Conservation (phyloP, 2,329 filamentous ascomycete genomes). For the Aureobasidium sp. region DNA sequence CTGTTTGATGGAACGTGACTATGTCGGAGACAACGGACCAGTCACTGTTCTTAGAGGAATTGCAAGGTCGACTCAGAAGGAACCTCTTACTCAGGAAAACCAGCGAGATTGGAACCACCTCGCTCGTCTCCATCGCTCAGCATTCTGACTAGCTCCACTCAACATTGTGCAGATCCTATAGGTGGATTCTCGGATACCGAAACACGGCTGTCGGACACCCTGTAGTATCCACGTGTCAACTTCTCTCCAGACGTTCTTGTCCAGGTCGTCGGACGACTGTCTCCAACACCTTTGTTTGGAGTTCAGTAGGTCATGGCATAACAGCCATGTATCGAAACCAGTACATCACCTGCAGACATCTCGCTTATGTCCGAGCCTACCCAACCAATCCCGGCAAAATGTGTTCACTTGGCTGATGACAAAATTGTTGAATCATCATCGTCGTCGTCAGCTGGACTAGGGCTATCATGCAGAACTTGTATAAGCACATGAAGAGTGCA, state of each 20-base stretch:
- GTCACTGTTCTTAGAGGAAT: background rate
- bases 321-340: background rate
- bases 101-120: background rate
- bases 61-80: background rate
- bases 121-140: background rate
- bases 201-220: background rate
- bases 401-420: background rate
- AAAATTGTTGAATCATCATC: background rate
- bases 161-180: background rate
- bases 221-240: background rate
- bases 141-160: background rate
- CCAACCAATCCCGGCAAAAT: background rate
- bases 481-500: background rate
- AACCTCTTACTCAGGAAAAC: too few species aligned
- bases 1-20: background rate
- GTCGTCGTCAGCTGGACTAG: background rate
- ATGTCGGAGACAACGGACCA: background rate
- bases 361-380: background rate
- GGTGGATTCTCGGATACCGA: background rate
- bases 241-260: background rate
- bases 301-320: background rate
- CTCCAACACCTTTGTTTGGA: background rate
- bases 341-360: background rate
- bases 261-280: background rate
- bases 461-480: background rate